Evolutionary conservation across 345 rosid genomes (phyloP).

Genomic region (Gossypium australe): DNA sequence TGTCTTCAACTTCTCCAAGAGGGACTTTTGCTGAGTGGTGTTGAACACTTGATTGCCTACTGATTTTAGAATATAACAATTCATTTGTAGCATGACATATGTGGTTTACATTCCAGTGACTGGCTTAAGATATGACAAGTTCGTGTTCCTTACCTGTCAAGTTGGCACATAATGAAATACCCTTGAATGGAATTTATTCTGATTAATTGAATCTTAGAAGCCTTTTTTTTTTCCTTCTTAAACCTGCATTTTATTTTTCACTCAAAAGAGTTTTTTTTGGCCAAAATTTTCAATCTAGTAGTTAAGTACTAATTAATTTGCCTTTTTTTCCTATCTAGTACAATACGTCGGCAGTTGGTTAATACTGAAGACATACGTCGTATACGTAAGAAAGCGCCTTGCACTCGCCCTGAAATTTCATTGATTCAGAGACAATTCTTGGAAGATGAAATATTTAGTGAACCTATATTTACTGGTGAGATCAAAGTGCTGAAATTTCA

Average conservation of each 20-base stretch:
- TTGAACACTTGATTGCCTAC: not conserved
- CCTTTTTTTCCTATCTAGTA: slow-evolving; percentile 39
- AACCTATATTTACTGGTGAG: slow-evolving; percentile 72
- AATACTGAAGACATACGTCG: slow-evolving; percentile 91
- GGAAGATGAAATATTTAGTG: slow-evolving; percentile 67
- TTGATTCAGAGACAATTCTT: slow-evolving; percentile 76
- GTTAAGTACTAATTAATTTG: slow-evolving; percentile 22
- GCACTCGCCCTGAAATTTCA: slow-evolving; percentile 76
- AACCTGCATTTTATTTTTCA: not conserved
- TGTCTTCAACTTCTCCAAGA: not conserved
- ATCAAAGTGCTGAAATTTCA: slow-evolving; percentile 19
- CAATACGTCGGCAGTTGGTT: slow-evolving; percentile 78
- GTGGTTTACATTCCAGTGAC: not conserved
- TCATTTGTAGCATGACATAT: not conserved
- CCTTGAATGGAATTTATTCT: not conserved
- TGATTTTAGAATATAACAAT: not conserved
- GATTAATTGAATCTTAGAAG: not conserved
- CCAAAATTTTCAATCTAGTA: not conserved
- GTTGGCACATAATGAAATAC: not conserved
- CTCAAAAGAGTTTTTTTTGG: no score
- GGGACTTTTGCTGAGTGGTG: not conserved
- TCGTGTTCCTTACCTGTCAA: not conserved
- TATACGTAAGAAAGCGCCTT: slow-evolving; percentile 95
- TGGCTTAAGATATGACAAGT: not conserved
- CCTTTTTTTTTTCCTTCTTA: not conserved